Base-by-base conservation (phyloP, 345 rosid genomes). In the Euphorbia tirucalli region DNA sequence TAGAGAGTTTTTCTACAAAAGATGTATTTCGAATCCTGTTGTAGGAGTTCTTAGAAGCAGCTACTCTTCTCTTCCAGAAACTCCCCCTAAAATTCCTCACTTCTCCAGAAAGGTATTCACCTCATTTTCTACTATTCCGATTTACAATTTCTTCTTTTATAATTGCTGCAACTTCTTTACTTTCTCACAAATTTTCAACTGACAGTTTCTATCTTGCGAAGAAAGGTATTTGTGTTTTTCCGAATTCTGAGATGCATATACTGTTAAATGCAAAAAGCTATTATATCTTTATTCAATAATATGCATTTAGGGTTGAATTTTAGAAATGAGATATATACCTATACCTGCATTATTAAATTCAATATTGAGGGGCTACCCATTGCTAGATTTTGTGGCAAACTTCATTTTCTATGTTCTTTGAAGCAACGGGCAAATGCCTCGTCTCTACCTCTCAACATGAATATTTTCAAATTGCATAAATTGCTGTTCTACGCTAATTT, bases 51-150 rank as follows among this genome's bases (percentile, higher is more conserved):
- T 74, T 49, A 73, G 94, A 22, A n/a, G n/a, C n/a, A 77, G 84
- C 69, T 81, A 87, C 71, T 85, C 93, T 4, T 63, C 84, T 6
- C 31, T 65, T 18, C 13, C 76, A 46, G 18, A 59, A 57, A 3
- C 78, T 48, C 64, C 78, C 52, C 87, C 87, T 68, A 87, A 88
- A 82, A 89, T 92, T 50, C 96, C 96, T 66, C 97, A 90, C 74
- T 88, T 83, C 74, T 86, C 94, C 70, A 90, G 85, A 75, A 87
- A 85, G 72, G 97, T 90, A 78, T 71, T 76, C 46, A 49, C 41
- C 60, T n/a, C n/a, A n/a, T n/a, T n/a, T n/a, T n/a, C n/a, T n/a
- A 41, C 11, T 41, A 1, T 10, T 2, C 9, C 11, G 44, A 4
- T 10, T 41, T 41, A 41, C 9, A 41, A 41, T 41, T 41, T 7